Conservation (phyloP, 1,284 basidiomycete genomes). For the Afroboletus lepidellus region DNA sequence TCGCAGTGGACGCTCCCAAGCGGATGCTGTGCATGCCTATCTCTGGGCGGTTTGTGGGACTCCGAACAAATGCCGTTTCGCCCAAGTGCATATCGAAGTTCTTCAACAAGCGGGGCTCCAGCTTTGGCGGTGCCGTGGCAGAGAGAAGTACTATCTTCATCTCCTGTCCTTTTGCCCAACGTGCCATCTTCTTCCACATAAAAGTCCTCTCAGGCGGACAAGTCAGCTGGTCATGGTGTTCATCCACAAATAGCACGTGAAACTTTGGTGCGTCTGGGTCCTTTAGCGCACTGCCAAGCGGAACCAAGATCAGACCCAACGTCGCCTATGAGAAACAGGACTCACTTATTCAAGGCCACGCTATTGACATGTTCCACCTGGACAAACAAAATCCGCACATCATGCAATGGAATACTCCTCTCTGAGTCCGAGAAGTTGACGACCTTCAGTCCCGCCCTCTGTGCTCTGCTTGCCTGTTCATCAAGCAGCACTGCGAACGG, state of each 20-base stretch:
- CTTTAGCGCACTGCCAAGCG: not conserved
- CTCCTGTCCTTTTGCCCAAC: conserved; percentile 2
- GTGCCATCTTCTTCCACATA: conserved; percentile 5
- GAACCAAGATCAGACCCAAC: no score
- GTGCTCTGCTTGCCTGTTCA: not conserved
- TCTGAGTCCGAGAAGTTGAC: not conserved
- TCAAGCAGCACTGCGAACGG: conserved; percentile 1
- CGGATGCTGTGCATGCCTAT: conserved; percentile 5
- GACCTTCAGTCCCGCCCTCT: not conserved
- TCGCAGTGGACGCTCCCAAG: not conserved
- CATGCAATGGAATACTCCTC: not conserved
- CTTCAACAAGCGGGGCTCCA: no score
- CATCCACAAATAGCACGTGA: not conserved
- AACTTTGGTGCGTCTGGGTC: not conserved
- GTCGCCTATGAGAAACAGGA: no score
- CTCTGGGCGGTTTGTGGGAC: not conserved
- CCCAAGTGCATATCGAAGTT: not conserved
- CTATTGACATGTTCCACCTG: conserved; percentile 11
- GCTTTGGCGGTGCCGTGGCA: not conserved
- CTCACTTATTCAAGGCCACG: no score
- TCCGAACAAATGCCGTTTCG: conserved; percentile 2
- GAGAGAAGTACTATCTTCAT: conserved; percentile 3
- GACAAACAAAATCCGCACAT: conserved; percentile 7
- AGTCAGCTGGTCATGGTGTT: conserved; percentile 5
- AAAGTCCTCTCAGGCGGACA: not conserved